phyloP scores from a whole-genome alignment of 2,329 filamentous ascomycete genomes.

The Penicillium sp. region DNA sequence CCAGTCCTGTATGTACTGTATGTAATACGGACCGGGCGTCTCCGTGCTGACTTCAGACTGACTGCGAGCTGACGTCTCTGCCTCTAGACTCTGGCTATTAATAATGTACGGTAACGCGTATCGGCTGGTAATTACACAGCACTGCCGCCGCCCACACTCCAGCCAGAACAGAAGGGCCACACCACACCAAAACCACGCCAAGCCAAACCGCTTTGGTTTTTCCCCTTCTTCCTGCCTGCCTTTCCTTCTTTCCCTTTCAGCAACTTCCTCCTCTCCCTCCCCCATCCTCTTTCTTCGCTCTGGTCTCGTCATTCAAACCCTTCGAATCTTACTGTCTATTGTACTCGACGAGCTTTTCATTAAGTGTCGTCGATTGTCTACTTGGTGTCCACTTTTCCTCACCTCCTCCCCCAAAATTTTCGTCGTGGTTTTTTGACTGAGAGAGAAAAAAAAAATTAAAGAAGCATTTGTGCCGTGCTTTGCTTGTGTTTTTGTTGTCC shows the following conservation, averaged over 20 bases:
- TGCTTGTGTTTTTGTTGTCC: not conserved
- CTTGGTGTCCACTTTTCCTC: conserved; percentile 17
- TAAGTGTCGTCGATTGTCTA: conserved; percentile 46
- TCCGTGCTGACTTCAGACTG: not conserved
- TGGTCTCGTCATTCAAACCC: conserved; percentile 17
- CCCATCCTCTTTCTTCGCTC: conserved; percentile 14
- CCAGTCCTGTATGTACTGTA: too few relatives aligned
- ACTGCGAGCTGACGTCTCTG: too few relatives aligned
- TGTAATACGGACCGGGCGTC: not conserved
- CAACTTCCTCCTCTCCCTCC: conserved; percentile 7
- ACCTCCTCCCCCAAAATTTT: conserved; percentile 6
- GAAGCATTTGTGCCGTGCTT: conserved; percentile 10
- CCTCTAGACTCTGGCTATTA: too few relatives aligned
- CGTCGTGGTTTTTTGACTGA: conserved; percentile 15
- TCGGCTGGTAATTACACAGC: not conserved
- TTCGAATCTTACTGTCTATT: conserved; percentile 18
- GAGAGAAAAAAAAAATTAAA: not conserved
- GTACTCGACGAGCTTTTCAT: conserved; percentile 47
- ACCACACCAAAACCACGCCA: too few relatives aligned
- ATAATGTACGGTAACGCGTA: not conserved
- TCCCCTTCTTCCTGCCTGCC: not conserved
- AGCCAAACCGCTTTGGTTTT: not conserved
- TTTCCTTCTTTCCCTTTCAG: conserved; percentile 2
- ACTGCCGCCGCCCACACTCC: not conserved
- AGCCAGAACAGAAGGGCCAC: too few relatives aligned